A percentile compares a stretch with the other conserved stretches of the same genome.
phyloP scores from a whole-genome alignment of 2,329 filamentous ascomycete species.

The Exophiala xenobiotica region DNA sequence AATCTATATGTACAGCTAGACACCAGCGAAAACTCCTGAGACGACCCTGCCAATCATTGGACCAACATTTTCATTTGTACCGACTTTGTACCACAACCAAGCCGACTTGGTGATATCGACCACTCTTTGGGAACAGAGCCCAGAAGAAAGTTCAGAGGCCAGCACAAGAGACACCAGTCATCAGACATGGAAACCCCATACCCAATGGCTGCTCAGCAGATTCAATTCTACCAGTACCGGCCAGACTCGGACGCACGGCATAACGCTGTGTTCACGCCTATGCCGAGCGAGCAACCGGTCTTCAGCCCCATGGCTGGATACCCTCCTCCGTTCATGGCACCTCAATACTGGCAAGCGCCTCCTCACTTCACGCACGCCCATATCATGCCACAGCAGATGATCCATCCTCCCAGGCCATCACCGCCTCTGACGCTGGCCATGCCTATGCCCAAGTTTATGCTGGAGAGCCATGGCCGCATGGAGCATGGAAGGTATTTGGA shows the following conservation, averaged over 20 bases:
- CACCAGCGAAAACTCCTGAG: slow-evolving; percentile 13
- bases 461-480: slow-evolving; percentile 28
- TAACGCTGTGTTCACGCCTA: slow-evolving; percentile 72
- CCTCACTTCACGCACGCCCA: slow-evolving; percentile 51
- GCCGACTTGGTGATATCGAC: slow-evolving; percentile 1
- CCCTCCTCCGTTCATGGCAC: slow-evolving; percentile 40
- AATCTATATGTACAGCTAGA: slow-evolving; percentile 25
- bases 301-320: slow-evolving; percentile 41
- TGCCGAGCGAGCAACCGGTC: slow-evolving; percentile 55
- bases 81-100: slow-evolving; percentile 23
- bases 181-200: slow-evolving; percentile 23
- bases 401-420: slow-evolving; percentile 70
- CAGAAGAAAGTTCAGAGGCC: slow-evolving; percentile 5
- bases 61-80: slow-evolving; percentile 21
- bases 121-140: slow-evolving; percentile 6
- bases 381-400: slow-evolving; percentile 34
- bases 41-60: slow-evolving; percentile 24
- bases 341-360: slow-evolving; percentile 39
- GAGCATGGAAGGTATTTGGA: slow-evolving; percentile 30
- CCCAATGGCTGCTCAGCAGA: slow-evolving; percentile 35
- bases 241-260: slow-evolving; percentile 71
- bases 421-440: slow-evolving; percentile 73
- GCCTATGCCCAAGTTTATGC: slow-evolving; percentile 54
- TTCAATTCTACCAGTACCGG: slow-evolving; percentile 84
- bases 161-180: slow-evolving; percentile 9